Conservation (phyloP, 1,284 basidiomycete genomes). For the Papiliotrema terrestris region DNA sequence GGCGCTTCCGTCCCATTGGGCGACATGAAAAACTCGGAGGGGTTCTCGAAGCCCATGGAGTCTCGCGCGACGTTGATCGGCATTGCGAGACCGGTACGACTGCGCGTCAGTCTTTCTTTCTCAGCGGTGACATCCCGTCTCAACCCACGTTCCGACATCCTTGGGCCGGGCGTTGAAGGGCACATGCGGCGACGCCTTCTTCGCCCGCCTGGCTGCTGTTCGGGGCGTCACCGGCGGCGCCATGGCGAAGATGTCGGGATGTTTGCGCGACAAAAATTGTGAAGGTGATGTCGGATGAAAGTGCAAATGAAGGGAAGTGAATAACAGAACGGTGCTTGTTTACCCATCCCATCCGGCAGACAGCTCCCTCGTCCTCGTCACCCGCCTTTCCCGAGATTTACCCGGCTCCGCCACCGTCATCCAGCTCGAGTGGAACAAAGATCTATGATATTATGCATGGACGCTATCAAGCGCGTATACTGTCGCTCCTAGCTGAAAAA, state of each 20-base stretch:
- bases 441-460: not conserved
- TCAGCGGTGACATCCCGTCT: not conserved
- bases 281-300: not conserved
- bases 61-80: constrained; percentile 59
- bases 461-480: too few species aligned
- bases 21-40: constrained; percentile 64
- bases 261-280: not conserved
- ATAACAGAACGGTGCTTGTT: not conserved
- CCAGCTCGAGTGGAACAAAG: too few species aligned
- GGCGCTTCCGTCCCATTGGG: constrained; percentile 45
- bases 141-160: constrained; percentile 42
- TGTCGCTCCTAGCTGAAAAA: constrained; percentile 11
- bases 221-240: constrained; percentile 14
- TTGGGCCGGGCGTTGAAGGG: constrained; percentile 42
- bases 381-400: not conserved
- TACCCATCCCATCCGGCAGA: not conserved
- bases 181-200: constrained; percentile 16
- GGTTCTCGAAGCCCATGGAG: constrained; percentile 80
- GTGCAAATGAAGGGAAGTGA: not conserved
- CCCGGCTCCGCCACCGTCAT: too few species aligned
- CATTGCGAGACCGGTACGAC: constrained; percentile 41
- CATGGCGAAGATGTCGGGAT: not conserved
- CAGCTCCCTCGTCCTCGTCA: not conserved
- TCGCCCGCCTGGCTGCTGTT: not conserved
- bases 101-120: constrained; percentile 10